Conservation (phyloP, 345 rosid species). For the Brassica cretica region DNA sequence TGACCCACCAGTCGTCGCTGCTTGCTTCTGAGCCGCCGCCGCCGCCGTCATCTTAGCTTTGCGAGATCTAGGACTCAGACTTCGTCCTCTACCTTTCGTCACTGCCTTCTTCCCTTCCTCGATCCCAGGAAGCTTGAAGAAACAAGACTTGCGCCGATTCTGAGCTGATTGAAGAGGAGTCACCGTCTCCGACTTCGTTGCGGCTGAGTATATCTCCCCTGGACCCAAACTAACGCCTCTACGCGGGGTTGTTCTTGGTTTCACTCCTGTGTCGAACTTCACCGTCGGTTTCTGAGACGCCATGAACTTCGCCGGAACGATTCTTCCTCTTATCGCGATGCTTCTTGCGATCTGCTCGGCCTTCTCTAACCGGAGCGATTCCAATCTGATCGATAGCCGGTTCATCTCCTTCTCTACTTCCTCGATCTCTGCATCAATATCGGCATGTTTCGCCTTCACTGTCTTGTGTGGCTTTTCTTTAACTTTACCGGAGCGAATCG, state of each 20-base stretch:
- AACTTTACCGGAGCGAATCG: conserved; percentile 39
- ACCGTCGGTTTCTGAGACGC: conserved; percentile 54
- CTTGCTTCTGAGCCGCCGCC: conserved; percentile 53
- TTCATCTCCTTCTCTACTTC: conserved; percentile 76
- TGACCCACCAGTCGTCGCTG: conserved; percentile 62
- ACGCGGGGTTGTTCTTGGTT: conserved; percentile 47
- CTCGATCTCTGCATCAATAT: conserved; percentile 78
- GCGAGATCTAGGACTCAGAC: conserved; percentile 74
- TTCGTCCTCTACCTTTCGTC: conserved; percentile 66
- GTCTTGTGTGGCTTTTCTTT: conserved; percentile 38
- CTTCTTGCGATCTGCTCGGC: conserved; percentile 50
- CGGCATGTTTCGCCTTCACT: conserved; percentile 20
- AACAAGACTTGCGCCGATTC: conserved; percentile 84
- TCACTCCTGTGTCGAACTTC: conserved; percentile 47
- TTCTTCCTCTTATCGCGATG: conserved; percentile 55
- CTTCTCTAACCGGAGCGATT: conserved; percentile 73
- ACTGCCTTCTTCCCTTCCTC: conserved; percentile 72
- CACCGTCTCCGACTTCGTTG: conserved; percentile 48
- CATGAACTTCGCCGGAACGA: conserved; percentile 79
- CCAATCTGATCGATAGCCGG: conserved; percentile 63
- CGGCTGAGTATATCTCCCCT: conserved; percentile 60
- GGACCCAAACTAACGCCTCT: conserved; percentile 93
- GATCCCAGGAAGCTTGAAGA: conserved; percentile 78
- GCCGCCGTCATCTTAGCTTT: conserved; percentile 46
- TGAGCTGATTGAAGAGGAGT: conserved; percentile 68